Base-by-base conservation (phyloP, 306 rosid species). In the Fragaria iinumae region DNA sequence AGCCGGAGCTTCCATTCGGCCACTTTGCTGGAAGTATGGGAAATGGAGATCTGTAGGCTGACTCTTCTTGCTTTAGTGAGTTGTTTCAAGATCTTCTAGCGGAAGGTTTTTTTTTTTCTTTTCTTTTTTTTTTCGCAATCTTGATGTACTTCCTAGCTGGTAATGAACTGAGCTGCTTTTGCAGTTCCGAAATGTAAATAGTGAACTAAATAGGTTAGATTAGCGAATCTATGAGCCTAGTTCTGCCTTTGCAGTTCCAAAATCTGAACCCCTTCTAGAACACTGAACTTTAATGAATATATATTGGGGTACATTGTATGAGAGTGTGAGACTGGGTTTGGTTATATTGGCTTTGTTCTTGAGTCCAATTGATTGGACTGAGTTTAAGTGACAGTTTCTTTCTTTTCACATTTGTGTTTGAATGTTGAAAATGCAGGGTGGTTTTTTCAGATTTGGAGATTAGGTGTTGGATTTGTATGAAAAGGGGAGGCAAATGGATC, bases 1-100 rank as follows among this genome's bases (percentile, higher is more conserved):
- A 76, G 79, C 82, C 90, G 23, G 80, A 80, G 78, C 77, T 80
- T 64, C 67, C 69, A 1, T 66, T 77, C 67, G n/a, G 76, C 68
- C 75, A 45, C 47, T 41, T 78, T 17, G 50, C 71, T 10, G 76
- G 75, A 63, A 56, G 66, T 10, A 38, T 68, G 88, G 75, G 83
- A 75, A 75, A 79, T 59, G 49, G 82, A 74, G 86, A 84, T 76
- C 73, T 57, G 48, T 84, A 83, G 83, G 62, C 59, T 65, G 67
- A 71, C 68, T 70, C 29, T 29, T 23, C 66, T 48, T 83, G 76
- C 47, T 52, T 21, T 64, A 41, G 27, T 73, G 48, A 34, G 79
- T 78, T 79, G 57, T 23, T 64, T 81, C 69, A 41, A 27, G 48
- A 41, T 45, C 66, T 78, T 69, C n/a, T n/a, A 62, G 70, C 73